Base-by-base conservation (phyloP, 2,329 filamentous ascomycete species). In the Coniochaeta pulveracea region DNA sequence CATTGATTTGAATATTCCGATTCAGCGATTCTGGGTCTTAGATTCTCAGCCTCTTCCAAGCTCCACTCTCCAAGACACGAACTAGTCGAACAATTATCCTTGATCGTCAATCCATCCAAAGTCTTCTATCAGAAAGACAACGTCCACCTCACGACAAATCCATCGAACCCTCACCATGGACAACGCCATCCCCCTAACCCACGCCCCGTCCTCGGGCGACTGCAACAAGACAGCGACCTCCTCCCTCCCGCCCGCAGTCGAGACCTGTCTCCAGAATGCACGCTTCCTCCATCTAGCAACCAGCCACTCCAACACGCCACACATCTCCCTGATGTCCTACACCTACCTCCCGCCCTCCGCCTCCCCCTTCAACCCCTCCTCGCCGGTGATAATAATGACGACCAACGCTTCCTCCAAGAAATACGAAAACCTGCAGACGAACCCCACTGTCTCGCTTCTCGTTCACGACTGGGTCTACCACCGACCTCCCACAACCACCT, bases 301-400 rank as follows among this genome's bases (percentile, higher is more conserved):
- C 36, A 93, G 83, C 56, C 76, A 76, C 46, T 69, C 81, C 45
- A 81, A 91, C 49, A 67, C 77, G 42, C 91, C 91, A 8, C 85
- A 96, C 55, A 85, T 96, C 44, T 93, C 86, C 23, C 76, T 98
- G 43, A 98, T 98, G 91, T 95, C 93, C 66, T 96, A 96, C 65
- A 96, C 91, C 51, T 96, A 95, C 61, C 80, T 98, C 15, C 81
- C 86, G 24, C 76, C 70, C 5, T 83, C 82, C 11, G 76, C 70
- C 5, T 84, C 82, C 11, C 78, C 76, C 24, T 80, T 76, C 56
- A 70, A 73, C 24, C 51, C 69, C 33, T 59, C 63, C n/a, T 6
- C 19, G 17, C 80, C 85, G n/a, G 81, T 86, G 42, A 93, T 96
- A 51, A 81, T 96, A 66, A 88, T 89, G 82, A 96, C 91, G 36